Base-by-base conservation (phyloP, 2,329 filamentous ascomycete species). In the Mycosphaerella sp. region DNA sequence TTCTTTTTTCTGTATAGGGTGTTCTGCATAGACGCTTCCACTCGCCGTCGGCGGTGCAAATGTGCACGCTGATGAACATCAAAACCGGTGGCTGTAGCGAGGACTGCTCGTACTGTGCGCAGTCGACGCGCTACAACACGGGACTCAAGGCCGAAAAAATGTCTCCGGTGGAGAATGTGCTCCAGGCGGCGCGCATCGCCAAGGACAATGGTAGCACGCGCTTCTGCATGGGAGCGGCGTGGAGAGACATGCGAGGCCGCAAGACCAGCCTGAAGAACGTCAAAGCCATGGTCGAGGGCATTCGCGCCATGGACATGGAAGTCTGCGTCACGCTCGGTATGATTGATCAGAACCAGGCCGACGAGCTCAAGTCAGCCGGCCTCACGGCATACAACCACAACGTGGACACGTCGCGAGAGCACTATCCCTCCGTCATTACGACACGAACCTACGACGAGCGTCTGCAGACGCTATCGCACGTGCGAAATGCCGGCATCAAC, bases 41-140 rank as follows among this genome's bases (percentile, higher is more conserved):
- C 73, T 81, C 87, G 66, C 87, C 90, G 6, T 78, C 84, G 45
- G 84, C 88, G 29, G 88, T 95, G 59, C 90, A 95, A 72, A 86
- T 95, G 73, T 95, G 90, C 76, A 95, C 90, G 0, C 78, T 95
- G 55, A 95, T 95, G 87, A 95, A 95, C 77, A 95, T 95, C 77
- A 95, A 95, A 70, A 95, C 89, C 7, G 90, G 90, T 51, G 90
- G 90, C 45, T 95, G 90, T 73, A 89, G 83, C 63, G 90, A 95
- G 71, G 90, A 95, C 72, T 95, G 90, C 74, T 89, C 86, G 23
- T 95, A 95, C 80, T 95, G 89, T 71, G 87, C 89, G 2, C 89
- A 95, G 72, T 91, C 89, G 4, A 89, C 87, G 5, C 85, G 87
- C 26, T 86, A 95, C 78, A 72, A 77, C 62, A 84, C 90, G 3